These are phyloP conservation scores for Ogataea neopini DNA, from an alignment of 805 yeast genomes.

Conservation along the genomic window DNA sequence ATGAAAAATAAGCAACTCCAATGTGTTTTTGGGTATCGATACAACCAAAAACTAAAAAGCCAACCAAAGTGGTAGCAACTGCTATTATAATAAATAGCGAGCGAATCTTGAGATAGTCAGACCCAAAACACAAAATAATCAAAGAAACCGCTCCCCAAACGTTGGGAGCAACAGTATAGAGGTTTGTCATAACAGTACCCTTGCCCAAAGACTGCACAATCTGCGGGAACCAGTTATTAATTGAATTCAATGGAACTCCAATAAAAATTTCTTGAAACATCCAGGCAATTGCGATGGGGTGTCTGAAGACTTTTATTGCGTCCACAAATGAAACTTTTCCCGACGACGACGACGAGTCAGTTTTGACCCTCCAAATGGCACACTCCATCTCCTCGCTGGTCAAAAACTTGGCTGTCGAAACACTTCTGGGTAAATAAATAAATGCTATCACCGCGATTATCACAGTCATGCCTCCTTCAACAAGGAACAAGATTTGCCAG, in stretches of 20 bases:
- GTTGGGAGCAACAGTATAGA: constrained; percentile 51
- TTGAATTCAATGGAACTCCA: constrained; percentile 51
- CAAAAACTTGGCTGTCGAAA: constrained; percentile 38
- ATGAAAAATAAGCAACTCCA: constrained; percentile 25
- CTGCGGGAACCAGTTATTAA: constrained; percentile 52
- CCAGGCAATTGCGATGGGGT: constrained; percentile 48
- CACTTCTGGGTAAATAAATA: constrained; percentile 40
- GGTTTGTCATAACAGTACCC: constrained; percentile 42
- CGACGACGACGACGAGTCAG: constrained; percentile 46
- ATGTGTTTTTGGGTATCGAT: constrained; percentile 41
- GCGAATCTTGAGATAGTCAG: constrained; percentile 43
- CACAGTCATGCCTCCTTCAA: constrained; percentile 46
- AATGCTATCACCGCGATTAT: constrained; percentile 36
- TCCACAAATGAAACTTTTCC: constrained; percentile 40
- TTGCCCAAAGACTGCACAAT: constrained; percentile 40
- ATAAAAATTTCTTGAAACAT: constrained; percentile 43
- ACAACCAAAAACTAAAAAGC: constrained; percentile 48
- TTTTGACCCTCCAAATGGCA: constrained; percentile 41
- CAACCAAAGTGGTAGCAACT: constrained; percentile 42
- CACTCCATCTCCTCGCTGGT: constrained; percentile 42
- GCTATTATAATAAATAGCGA: constrained; percentile 42
- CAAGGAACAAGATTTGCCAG: constrained; percentile 49
- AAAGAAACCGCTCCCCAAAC: constrained; percentile 47
- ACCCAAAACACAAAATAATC: constrained; percentile 39
- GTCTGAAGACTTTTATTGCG: constrained; percentile 44